Base-by-base conservation (phyloP, 1,284 basidiomycete species). In the Fistulina hepatica region DNA sequence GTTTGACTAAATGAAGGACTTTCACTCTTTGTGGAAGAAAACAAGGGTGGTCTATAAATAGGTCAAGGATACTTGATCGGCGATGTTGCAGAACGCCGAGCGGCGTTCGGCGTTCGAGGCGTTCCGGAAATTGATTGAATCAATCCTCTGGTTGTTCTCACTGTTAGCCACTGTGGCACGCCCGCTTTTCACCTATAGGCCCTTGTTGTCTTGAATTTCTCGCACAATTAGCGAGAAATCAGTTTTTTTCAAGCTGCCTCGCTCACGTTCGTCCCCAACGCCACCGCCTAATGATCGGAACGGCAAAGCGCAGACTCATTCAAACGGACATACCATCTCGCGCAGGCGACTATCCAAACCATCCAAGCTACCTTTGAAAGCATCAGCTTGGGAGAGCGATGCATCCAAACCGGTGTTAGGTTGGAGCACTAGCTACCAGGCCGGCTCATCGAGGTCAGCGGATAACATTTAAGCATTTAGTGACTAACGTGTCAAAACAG, bases 341-440 rank as follows among this genome's bases (percentile, higher is more conserved):
- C 24, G 40, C 21, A 33, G 34, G 11, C 30, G n/a, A 37, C 20
- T 22, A 31, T 21, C 33, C 25, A 27, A 31, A 10, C 15, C 15
- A 8, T 19, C 15, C 10, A 16, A 13, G 13, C 11, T 19, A 16
- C 28, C n/a, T n/a, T n/a, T n/a, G 28, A 31, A 19, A 31, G 10
- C 28, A 19, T 13, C 9, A 19, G 28, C 22, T 32, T n/a, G n/a
- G 28, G 31, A 39, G 25, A 35, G 27, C 30, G 27, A 41, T 36
- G 46, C 54, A 21, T 45, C 47, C 34, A 48, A 23, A 56, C 52
- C 46, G 48, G 50, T 43, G 45, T 47, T 74, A 46, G 82, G 76
- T 47, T 76, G 82, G 76, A 86, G 81, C 50, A 84, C 83, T n/a
- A 86, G 82, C 49, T 86, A 86, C 56, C 77, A 82, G 44, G 82